phyloP scores from a whole-genome alignment of 768 basidiomycete genomes.

The Xerocomus brunneocitrinus region DNA sequence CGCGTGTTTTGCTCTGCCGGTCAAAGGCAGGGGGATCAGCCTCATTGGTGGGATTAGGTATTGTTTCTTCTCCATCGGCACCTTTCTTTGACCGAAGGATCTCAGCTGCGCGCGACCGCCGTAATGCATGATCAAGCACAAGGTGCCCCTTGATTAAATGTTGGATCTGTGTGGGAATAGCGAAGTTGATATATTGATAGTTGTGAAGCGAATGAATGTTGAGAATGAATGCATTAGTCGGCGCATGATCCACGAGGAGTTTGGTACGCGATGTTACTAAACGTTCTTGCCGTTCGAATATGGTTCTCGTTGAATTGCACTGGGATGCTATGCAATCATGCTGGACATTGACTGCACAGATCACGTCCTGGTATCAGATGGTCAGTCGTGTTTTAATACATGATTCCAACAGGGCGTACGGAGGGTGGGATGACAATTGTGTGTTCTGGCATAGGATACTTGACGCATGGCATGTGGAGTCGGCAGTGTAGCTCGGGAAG shows the following conservation, averaged over 20 bases:
- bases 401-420: background rate
- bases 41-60: background rate
- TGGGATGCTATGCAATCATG: background rate
- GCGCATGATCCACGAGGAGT: background rate
- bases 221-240: background rate
- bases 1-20: background rate
- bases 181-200: background rate
- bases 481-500: background rate
- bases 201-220: background rate
- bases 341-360: slow-evolving; percentile 1
- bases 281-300: background rate
- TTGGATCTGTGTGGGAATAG: background rate
- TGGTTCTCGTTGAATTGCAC: background rate
- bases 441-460: background rate
- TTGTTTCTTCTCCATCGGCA: background rate
- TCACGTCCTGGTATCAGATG: background rate
- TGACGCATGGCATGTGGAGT: background rate
- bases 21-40: background rate
- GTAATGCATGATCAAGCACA: background rate
- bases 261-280: background rate
- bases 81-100: background rate
- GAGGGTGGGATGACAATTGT: background rate
- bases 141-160: background rate
- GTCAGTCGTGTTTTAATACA: background rate
- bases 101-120: background rate